Conservation (phyloP, 257 asterid genomes). For the Petunia axillaris region DNA sequence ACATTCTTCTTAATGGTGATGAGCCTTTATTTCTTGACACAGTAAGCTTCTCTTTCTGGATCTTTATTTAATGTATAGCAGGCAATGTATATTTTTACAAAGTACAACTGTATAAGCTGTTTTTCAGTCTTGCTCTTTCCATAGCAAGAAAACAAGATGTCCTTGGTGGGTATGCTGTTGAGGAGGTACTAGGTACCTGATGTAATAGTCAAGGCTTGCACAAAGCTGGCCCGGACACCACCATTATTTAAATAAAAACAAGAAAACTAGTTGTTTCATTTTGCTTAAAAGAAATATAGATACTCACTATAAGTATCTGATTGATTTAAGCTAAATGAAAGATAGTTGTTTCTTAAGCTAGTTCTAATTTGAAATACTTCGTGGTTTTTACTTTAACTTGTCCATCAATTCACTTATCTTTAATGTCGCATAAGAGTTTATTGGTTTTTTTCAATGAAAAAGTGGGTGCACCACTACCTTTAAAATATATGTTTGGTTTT, state of each 20-base stretch:
- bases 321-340: too few species aligned
- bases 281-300: background rate
- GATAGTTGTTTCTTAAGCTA: background rate
- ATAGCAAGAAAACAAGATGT: background rate
- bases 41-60: conserved; percentile 41
- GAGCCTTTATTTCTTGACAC: conserved; percentile 86
- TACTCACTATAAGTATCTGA: background rate
- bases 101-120: background rate
- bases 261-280: background rate
- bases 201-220: too few species aligned
- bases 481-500: too few species aligned
- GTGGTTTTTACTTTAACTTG: background rate
- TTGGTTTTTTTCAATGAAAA: background rate
- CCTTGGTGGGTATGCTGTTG: too few species aligned
- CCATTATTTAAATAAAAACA: background rate
- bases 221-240: too few species aligned
- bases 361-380: background rate
- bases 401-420: background rate
- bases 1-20: conserved; percentile 51
- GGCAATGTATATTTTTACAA: background rate
- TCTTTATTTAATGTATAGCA: conserved; percentile 13
- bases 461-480: too few species aligned
- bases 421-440: background rate
- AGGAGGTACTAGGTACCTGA: too few species aligned
- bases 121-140: background rate